These are phyloP conservation scores for Boletus sp. DNA, from an alignment of 1,284 basidiomycete species.

Conservation along the genomic window DNA sequence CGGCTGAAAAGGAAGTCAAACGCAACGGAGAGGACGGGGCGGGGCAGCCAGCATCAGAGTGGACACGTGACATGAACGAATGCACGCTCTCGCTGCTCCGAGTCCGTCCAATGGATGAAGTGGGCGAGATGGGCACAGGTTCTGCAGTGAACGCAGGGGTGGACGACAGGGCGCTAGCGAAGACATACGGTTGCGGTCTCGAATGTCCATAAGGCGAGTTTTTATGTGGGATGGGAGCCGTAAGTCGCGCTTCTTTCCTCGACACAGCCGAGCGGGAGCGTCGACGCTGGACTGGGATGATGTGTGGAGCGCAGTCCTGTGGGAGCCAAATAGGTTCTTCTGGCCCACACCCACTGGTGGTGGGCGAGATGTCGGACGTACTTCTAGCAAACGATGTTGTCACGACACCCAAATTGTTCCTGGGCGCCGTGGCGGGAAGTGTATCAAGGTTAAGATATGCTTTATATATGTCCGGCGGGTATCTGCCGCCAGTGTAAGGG, in stretches of 20 bases:
- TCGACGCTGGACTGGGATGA: conserved; percentile 29
- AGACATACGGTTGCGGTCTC: conserved; percentile 28
- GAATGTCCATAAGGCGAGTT: conserved; percentile 34
- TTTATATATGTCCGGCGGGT: conserved; percentile 35
- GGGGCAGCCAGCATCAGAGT: conserved; percentile 24
- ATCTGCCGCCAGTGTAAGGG: conserved; percentile 32
- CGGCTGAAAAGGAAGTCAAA: conserved; percentile 27
- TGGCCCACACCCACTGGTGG: conserved; percentile 3
- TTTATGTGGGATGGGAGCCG: conserved; percentile 24
- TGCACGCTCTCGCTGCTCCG: conserved; percentile 29
- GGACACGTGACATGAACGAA: conserved; percentile 22
- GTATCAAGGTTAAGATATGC: conserved; percentile 20
- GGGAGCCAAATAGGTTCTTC: conserved; percentile 15
- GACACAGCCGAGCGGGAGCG: conserved; percentile 36
- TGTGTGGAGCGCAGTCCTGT: conserved; percentile 1
- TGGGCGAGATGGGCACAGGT: conserved; percentile 28
- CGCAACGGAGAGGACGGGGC: conserved; percentile 31
- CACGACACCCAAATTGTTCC: conserved; percentile 9
- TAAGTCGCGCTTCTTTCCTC: conserved; percentile 31
- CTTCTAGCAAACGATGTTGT: conserved; percentile 28
- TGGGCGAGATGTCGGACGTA: conserved; percentile 19
- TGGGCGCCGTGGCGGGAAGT: conserved; percentile 10
- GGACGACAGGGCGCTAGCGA: conserved; percentile 27
- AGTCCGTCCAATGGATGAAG: conserved; percentile 24
- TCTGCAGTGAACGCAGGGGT: conserved; percentile 33